Evolutionary conservation across 106 monocot genomes (phyloP).

Genomic region (Dendrobium catenatum): DNA sequence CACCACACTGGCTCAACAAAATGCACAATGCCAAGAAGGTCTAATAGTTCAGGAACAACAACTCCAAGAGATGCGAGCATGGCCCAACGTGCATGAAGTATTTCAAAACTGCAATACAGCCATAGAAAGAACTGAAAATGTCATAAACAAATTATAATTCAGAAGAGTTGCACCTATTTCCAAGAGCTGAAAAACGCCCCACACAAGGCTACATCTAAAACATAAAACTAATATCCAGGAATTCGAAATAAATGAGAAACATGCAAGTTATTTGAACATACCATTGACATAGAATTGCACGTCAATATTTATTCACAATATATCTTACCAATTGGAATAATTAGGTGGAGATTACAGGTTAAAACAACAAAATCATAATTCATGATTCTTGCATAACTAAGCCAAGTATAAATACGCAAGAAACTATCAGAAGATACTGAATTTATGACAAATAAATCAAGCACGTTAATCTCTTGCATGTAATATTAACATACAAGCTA

Average conservation of each 20-base stretch:
- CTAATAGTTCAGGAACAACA: slow-evolving; percentile 78
- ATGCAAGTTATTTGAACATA: not conserved
- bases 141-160: not conserved
- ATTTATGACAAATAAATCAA: not conserved
- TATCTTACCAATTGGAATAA: not conserved
- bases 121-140: slow-evolving; percentile 2
- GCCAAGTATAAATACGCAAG: not conserved
- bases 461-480: not conserved
- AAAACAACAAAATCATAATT: not conserved
- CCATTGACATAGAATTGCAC: not conserved
- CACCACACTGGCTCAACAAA: slow-evolving; percentile 98
- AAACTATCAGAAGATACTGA: not conserved
- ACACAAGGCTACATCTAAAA: not conserved
- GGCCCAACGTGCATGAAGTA: slow-evolving; percentile 96
- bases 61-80: slow-evolving; percentile 92
- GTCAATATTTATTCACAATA: not conserved
- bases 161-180: not conserved
- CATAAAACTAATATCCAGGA: not conserved
- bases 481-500: not conserved
- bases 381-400: not conserved
- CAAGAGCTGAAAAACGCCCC: not conserved
- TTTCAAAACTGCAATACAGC: slow-evolving; percentile 73
- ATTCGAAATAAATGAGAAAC: not conserved
- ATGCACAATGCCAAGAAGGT: slow-evolving; percentile 61
- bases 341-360: not conserved